Evolutionary conservation across 2,329 filamentous ascomycete genomes (phyloP).

Genomic region (Colletotrichum gigasporum): DNA sequence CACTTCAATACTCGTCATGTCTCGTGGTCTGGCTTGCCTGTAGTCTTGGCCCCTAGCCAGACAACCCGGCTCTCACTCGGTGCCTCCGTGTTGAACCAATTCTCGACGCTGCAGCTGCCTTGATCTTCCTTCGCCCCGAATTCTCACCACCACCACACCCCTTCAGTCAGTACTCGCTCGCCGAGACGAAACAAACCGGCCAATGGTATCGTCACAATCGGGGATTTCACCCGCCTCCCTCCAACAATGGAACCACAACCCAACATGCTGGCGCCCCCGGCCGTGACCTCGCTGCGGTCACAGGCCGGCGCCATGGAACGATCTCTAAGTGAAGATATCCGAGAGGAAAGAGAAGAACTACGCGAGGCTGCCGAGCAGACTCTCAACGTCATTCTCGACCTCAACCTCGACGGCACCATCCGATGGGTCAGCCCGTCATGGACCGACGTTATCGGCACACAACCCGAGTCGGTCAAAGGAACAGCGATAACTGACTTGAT

Average conservation of each 20-base stretch:
- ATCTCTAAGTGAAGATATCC: slow-evolving; percentile 86
- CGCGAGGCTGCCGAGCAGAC: slow-evolving; percentile 97
- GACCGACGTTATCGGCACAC: slow-evolving; percentile 89
- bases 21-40: slow-evolving; percentile 51
- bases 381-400: slow-evolving; percentile 93
- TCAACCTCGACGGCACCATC: slow-evolving; percentile 88
- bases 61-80: slow-evolving; percentile 37
- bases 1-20: slow-evolving; percentile 49
- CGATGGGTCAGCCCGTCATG: slow-evolving; percentile 98
- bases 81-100: slow-evolving; percentile 14
- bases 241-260: slow-evolving; percentile 56
- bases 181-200: slow-evolving; percentile 21
- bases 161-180: slow-evolving; percentile 15
- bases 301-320: slow-evolving; percentile 66
- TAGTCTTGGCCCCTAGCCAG: slow-evolving; percentile 60
- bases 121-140: background rate
- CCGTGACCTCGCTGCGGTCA: slow-evolving; percentile 61
- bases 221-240: slow-evolving; percentile 36
- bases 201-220: slow-evolving; percentile 47
- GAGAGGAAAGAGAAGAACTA: slow-evolving; percentile 91
- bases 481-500: slow-evolving; percentile 83
- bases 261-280: slow-evolving; percentile 60
- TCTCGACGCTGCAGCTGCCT: slow-evolving; percentile 13
- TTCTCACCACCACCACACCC: slow-evolving; percentile 8
- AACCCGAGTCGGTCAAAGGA: slow-evolving; percentile 76